Conservation (phyloP, 305 asterid species). For the Petunia hybrid region DNA sequence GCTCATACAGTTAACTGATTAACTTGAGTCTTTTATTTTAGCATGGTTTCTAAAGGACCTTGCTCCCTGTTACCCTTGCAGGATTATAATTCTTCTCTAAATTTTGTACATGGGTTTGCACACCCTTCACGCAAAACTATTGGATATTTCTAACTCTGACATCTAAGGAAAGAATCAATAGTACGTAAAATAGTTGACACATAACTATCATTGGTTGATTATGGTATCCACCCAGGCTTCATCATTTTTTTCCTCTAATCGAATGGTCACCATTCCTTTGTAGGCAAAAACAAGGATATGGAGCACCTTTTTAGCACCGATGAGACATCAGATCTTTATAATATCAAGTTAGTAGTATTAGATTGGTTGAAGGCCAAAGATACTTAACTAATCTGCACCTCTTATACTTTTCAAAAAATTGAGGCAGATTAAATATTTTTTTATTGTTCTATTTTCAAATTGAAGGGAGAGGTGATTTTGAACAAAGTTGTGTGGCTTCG, state of each 20-base stretch:
- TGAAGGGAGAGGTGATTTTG: background rate
- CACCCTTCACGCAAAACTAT: background rate
- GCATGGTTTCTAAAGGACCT: background rate
- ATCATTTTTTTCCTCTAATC: background rate
- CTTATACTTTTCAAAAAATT: background rate
- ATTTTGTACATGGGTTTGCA: background rate
- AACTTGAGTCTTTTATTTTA: background rate
- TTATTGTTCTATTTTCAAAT: too few relatives aligned
- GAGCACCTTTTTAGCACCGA: background rate
- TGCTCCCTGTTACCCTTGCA: constrained; percentile 17
- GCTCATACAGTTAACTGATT: background rate
- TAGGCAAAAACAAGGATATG: background rate
- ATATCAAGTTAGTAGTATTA: background rate
- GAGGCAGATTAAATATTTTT: background rate
- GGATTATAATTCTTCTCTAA: background rate
- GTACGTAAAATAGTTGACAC: background rate
- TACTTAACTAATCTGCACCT: background rate
- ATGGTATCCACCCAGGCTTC: background rate
- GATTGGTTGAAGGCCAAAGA: background rate
- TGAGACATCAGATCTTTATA: background rate
- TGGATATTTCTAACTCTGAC: background rate
- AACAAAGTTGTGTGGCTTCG: constrained; percentile 1
- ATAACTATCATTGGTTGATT: background rate
- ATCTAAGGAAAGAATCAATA: too few relatives aligned
- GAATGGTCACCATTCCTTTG: background rate